Base-by-base conservation (phyloP, 2,329 filamentous ascomycete species). In the Magnaporthiopsis incrustans region DNA sequence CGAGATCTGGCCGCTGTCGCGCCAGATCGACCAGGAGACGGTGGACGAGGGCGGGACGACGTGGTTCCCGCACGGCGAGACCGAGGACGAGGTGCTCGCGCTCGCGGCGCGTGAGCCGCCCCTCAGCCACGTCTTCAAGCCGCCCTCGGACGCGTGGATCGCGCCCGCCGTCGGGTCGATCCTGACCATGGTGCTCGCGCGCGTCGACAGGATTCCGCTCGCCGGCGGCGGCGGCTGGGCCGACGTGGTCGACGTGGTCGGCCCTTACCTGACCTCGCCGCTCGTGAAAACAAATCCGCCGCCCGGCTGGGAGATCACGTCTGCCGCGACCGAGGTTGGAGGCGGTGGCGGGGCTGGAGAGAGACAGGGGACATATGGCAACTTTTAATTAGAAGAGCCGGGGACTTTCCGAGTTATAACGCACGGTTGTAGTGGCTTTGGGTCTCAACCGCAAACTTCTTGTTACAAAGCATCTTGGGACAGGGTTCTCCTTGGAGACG, bases 231-330 rank as follows among this genome's bases (percentile, higher is more conserved):
- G 50, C 32, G 30, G 50, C 57, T 26, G 38, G 38, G 56, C 56
- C n/a, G 61, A 63, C 26, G 61, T 63, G 18, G 61, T 63, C 26
- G 61, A 63, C 18, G 32, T 63, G 15, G 61, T 63, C 11, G 61
- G 56, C 27, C 53, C 61, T 14, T 61, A 61, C 50, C 38, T 35
- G 38, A 14, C 33, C 26, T 61, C 60, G 38, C 38, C 60, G 33
- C 22, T 32, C 3, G n/a, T 25, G 38, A 25, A n/a, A 25, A 32
- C 1, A 3, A 35, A 3, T 12, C 33, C 60, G 26, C 38, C 60
- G 4, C 27, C 27, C 27, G 27, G 27, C 27, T 30, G n/a, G 60
- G 18, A 38, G 53, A 10, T 2, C 26, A 30, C 27, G 15, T 32
- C 53, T 27, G 33, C 38, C 35, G 14, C 60, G 35, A 15, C 18